Evolutionary conservation across 106 monocot species (phyloP).

Genomic region (Phalaenopsis equestris): DNA sequence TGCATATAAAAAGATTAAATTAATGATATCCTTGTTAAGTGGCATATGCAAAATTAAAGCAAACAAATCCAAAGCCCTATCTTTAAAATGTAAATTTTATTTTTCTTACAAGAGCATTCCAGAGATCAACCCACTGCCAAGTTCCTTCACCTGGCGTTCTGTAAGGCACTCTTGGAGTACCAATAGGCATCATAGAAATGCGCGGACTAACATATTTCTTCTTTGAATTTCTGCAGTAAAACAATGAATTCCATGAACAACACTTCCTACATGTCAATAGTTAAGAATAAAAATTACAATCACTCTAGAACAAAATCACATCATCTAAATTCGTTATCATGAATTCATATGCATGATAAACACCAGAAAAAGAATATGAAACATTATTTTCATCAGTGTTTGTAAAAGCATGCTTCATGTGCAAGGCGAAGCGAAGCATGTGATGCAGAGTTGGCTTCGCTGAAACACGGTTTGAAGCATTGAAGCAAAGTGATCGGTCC

Average conservation of each 20-base stretch:
- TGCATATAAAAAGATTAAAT: slow-evolving; percentile 27
- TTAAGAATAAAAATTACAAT: neutral
- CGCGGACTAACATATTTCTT: slow-evolving; percentile 25
- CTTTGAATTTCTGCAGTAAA: slow-evolving; percentile 27
- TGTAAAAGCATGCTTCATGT: too few species aligned
- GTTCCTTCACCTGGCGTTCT: slow-evolving; percentile 83
- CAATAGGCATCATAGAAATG: slow-evolving; percentile 79
- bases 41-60: neutral
- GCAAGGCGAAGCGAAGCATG: too few species aligned
- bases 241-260: neutral
- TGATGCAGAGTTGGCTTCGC: too few species aligned
- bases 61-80: neutral
- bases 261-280: neutral
- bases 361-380: neutral
- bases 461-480: too few species aligned
- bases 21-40: neutral
- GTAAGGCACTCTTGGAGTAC: slow-evolving; percentile 78
- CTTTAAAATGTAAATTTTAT: too few species aligned
- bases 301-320: neutral
- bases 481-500: too few species aligned
- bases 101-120: slow-evolving; percentile 88
- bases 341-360: neutral
- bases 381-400: too few species aligned
- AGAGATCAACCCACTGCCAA: slow-evolving; percentile 87
- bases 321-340: neutral